Conservation (phyloP, 2,329 filamentous ascomycete genomes). For the Scedosporium dehoogii region DNA sequence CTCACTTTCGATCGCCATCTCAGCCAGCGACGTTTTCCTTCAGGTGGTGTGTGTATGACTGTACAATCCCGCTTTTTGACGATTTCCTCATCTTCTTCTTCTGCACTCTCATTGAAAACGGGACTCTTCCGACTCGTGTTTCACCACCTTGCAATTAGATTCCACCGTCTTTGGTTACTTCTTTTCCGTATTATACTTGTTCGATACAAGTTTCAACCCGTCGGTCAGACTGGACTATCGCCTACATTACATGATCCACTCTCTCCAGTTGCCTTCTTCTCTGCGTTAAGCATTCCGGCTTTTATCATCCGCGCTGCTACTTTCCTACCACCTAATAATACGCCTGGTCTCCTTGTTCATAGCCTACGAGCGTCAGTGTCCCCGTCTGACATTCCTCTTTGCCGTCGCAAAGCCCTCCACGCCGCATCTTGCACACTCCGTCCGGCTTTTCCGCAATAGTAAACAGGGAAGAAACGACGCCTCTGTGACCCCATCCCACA, state of each 20-base stretch:
- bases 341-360: not conserved
- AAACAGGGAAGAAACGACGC: no score
- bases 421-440: not conserved
- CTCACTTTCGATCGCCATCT: not conserved
- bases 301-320: constrained; percentile 2
- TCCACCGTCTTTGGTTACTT: not conserved
- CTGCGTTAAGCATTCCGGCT: not conserved
- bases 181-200: not conserved
- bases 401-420: not conserved
- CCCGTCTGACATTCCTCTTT: not conserved
- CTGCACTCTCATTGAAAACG: not conserved
- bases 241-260: not conserved
- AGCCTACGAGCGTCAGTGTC: not conserved
- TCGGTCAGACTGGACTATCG: no score
- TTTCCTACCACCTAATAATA: not conserved
- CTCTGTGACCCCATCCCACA: no score
- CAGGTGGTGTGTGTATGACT: not conserved
- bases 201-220: no score
- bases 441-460: not conserved
- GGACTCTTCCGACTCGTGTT: not conserved
- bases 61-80: not conserved
- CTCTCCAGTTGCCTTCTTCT: not conserved
- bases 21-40: not conserved
- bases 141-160: not conserved
- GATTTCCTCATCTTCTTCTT: not conserved